Percentiles rank a stretch among this genome's conserved stretches.
Conservation (phyloP, 805 yeast genomes). For the Sugiyamaella chiloensis region DNA sequence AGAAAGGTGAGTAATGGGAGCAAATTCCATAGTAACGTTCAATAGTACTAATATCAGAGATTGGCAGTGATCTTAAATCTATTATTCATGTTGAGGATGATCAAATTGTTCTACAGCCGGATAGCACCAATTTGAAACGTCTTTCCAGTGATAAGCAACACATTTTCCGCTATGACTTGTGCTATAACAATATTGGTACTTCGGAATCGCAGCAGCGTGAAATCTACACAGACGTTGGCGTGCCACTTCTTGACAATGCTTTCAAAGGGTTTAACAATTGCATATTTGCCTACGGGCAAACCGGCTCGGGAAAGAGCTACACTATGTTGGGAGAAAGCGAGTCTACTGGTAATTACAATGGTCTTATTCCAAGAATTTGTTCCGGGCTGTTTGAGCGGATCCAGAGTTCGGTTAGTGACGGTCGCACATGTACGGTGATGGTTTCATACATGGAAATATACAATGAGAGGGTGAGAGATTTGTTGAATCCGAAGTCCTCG, state of each 20-base stretch:
- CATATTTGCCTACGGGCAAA: conserved; percentile 34
- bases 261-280: conserved; percentile 29
- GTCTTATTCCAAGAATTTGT: conserved; percentile 1
- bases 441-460: conserved; percentile 66
- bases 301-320: conserved; percentile 37
- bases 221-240: conserved; percentile 53
- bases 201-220: conserved; percentile 51
- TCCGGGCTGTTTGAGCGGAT: not conserved
- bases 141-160: no score
- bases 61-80: conserved; percentile 10
- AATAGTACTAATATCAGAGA: conserved; percentile 21
- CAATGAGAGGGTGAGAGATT: conserved; percentile 64
- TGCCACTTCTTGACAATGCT: conserved; percentile 63
- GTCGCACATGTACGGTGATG: conserved; percentile 4
- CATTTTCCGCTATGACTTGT: conserved; percentile 39
- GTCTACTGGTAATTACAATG: not conserved
- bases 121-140: no score
- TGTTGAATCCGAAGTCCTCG: conserved; percentile 36
- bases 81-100: conserved; percentile 21
- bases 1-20: conserved; percentile 4
- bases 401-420: no score
- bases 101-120: conserved; percentile 20
- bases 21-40: no score
- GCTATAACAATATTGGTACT: conserved; percentile 37
- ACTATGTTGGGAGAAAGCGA: conserved; percentile 39